These are phyloP conservation scores for Arabidopsis arenosa DNA, from an alignment of 345 rosid genomes.

Conservation along the genomic window DNA sequence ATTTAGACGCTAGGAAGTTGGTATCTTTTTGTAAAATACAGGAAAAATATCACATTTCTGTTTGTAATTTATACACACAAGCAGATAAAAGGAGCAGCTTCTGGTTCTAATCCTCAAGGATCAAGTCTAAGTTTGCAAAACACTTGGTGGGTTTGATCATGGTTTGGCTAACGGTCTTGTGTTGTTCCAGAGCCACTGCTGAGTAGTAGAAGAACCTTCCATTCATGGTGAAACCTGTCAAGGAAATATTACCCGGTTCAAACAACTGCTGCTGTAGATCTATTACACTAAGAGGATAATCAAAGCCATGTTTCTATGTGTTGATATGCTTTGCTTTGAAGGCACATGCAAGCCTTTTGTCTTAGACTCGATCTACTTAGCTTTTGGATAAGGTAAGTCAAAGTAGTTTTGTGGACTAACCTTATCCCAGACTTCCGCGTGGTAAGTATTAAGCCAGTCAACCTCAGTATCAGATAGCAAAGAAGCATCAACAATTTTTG, in stretches of 20 bases:
- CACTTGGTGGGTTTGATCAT: slow-evolving; percentile 43
- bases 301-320: slow-evolving; percentile 9
- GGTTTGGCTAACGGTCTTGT: slow-evolving; percentile 59
- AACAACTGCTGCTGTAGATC: slow-evolving; percentile 1
- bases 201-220: slow-evolving; percentile 72
- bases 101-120: not conserved
- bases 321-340: slow-evolving; percentile 3
- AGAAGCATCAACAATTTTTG: slow-evolving; percentile 69
- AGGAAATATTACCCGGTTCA: slow-evolving; percentile 23
- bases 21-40: slow-evolving; percentile 9
- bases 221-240: slow-evolving; percentile 84
- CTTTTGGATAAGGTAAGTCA: slow-evolving; percentile 4
- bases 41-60: slow-evolving; percentile 1
- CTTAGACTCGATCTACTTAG: slow-evolving; percentile 16
- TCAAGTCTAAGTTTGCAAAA: slow-evolving; percentile 28
- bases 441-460: slow-evolving; percentile 85
- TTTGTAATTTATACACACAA: slow-evolving; percentile 29
- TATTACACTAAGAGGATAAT: not conserved
- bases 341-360: no score
- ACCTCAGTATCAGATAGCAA: slow-evolving; percentile 68
- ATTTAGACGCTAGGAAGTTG: no score
- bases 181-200: slow-evolving; percentile 88
- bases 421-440: slow-evolving; percentile 92
- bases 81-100: no score
- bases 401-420: slow-evolving; percentile 44